Conservation (phyloP, 495 filamentous ascomycete genomes). For the Trichoderma reesei region DNA sequence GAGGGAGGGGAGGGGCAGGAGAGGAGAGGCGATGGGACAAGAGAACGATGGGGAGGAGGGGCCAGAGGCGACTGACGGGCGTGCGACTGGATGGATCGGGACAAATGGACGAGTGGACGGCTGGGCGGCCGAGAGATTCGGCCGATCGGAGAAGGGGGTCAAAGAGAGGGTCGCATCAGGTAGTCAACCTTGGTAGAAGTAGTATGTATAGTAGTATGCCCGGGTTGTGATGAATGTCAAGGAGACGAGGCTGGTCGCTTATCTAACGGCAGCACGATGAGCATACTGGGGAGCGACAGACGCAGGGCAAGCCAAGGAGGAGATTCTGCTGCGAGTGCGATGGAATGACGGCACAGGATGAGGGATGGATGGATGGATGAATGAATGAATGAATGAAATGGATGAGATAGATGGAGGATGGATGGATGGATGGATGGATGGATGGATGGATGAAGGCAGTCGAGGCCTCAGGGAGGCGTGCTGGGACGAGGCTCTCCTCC, state of each 20-base stretch:
- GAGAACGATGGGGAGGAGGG: not conserved
- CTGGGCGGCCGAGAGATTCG: conserved; percentile 5
- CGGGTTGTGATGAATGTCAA: not conserved
- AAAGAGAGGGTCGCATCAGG: too few species aligned
- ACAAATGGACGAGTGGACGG: not conserved
- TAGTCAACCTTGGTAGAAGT: not conserved
- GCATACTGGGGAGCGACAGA: not conserved
- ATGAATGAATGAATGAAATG: too few species aligned
- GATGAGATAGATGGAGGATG: too few species aligned
- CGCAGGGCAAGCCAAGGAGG: not conserved
- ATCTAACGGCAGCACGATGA: not conserved
- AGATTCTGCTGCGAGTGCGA: too few species aligned
- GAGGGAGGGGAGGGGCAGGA: too few species aligned
- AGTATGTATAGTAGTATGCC: not conserved
- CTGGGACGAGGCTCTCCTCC: too few species aligned
- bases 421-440: too few species aligned
- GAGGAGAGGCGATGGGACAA: too few species aligned
- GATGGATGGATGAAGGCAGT: too few species aligned
- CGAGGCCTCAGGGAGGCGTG: too few species aligned
- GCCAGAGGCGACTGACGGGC: not conserved
- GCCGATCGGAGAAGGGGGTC: not conserved
- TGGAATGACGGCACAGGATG: too few species aligned
- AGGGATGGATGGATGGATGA: not conserved
- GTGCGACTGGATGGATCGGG: not conserved
- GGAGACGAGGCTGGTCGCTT: not conserved